Conservation (phyloP, 1,284 basidiomycete species). For the Anthracocystis walkeri region DNA sequence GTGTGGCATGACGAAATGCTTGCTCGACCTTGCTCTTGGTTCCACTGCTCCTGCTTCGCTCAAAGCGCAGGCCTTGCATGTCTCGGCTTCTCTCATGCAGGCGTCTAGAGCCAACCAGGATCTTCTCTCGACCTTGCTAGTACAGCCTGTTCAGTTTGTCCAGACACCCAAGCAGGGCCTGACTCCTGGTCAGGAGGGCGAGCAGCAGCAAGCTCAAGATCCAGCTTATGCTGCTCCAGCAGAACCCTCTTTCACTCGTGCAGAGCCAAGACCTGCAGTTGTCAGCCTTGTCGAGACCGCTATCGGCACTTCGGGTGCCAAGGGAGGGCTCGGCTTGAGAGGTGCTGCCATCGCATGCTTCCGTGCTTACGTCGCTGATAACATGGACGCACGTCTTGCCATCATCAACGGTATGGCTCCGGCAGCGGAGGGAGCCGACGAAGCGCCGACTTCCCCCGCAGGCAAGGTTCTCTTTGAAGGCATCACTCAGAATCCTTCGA, state of each 20-base stretch:
- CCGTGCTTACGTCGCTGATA: conserved; percentile 67
- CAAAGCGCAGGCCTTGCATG: conserved; percentile 80
- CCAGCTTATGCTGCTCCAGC: conserved; percentile 6
- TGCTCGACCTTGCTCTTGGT: conserved; percentile 87
- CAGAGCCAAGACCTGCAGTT: conserved; percentile 45
- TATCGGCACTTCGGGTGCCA: conserved; percentile 51
- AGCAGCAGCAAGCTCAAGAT: conserved; percentile 19
- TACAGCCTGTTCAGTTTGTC: conserved; percentile 55
- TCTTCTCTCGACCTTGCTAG: conserved; percentile 68
- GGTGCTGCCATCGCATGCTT: conserved; percentile 62
- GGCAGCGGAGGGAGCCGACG: conserved; percentile 6
- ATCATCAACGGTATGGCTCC: conserved; percentile 73
- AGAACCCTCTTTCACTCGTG: conserved; percentile 35
- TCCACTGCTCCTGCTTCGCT: conserved; percentile 89
- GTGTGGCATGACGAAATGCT: conserved; percentile 80
- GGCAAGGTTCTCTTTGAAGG: conserved; percentile 73
- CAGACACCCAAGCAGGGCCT: conserved; percentile 14
- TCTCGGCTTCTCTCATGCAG: conserved; percentile 71
- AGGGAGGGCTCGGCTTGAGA: conserved; percentile 55
- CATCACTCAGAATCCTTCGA: conserved; percentile 70
- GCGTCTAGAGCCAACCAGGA: conserved; percentile 71
- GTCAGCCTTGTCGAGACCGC: conserved; percentile 54
- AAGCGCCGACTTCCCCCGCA: conserved; percentile 64
- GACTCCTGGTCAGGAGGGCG: not conserved
- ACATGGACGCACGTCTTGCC: conserved; percentile 70